phyloP scores from a whole-genome alignment of 2,329 filamentous ascomycete species.

The Boeremia lycopersici region DNA sequence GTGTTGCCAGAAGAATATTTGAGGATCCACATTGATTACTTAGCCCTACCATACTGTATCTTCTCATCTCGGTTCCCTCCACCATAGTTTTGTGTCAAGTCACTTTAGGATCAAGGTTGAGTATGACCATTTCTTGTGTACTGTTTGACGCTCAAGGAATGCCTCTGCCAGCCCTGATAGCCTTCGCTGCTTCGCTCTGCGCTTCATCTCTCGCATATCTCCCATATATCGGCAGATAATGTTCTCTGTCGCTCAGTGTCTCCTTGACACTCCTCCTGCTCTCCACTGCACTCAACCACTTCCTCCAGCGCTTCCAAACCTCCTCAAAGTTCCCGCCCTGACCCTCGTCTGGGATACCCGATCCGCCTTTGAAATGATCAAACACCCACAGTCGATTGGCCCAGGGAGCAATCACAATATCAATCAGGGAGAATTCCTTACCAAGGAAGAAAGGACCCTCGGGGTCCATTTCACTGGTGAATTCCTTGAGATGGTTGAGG shows the following conservation, averaged over 20 bases:
- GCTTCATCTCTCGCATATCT: constrained; percentile 55
- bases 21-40: no score
- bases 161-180: constrained; percentile 62
- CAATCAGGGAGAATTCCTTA: constrained; percentile 67
- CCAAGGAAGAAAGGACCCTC: constrained; percentile 73
- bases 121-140: no score
- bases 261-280: constrained; percentile 66
- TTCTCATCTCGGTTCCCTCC: no score
- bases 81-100: no score
- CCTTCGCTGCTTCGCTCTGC: constrained; percentile 56
- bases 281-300: constrained; percentile 66
- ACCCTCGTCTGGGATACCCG: constrained; percentile 57
- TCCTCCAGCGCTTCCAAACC: constrained; percentile 69
- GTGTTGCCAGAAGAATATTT: no score
- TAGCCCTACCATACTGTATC: no score
- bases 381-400: constrained; percentile 73
- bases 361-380: constrained; percentile 72
- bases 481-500: constrained; percentile 62
- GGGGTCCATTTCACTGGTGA: constrained; percentile 66
- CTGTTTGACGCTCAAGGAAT: constrained; percentile 57
- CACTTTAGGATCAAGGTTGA: no score
- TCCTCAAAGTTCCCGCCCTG: constrained; percentile 59
- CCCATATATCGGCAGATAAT: constrained; percentile 71
- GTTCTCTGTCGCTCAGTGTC: constrained; percentile 70
- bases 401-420: constrained; percentile 76